Evolutionary conservation across 169 alveolate genomes (phyloP).

Genomic region (Babesia divergens): DNA sequence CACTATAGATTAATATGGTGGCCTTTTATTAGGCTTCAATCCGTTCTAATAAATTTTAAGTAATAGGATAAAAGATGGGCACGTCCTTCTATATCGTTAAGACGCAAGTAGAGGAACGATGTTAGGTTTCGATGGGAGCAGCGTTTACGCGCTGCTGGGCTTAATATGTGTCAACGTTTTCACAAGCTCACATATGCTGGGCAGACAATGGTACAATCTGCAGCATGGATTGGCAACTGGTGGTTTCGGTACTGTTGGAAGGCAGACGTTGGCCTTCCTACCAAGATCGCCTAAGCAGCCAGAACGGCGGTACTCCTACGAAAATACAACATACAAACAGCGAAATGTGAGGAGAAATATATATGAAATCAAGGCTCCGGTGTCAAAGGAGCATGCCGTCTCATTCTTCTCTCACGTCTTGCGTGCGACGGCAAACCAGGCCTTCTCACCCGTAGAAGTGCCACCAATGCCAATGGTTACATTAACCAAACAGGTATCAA

Average conservation of each 20-base stretch:
- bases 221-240: background rate
- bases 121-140: too few species aligned
- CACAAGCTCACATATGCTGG: background rate
- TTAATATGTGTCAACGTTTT: too few species aligned
- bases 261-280: constrained; percentile 22
- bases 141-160: too few species aligned
- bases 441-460: constrained; percentile 46
- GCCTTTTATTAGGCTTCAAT: too few species aligned
- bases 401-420: constrained; percentile 40
- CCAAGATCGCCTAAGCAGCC: constrained; percentile 56
- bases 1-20: too few species aligned
- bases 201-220: background rate
- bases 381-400: constrained; percentile 45
- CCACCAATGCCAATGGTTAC: constrained; percentile 54
- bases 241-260: background rate
- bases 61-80: too few species aligned
- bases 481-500: constrained; percentile 74
- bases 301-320: constrained; percentile 48
- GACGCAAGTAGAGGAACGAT: too few species aligned
- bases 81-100: too few species aligned
- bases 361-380: constrained; percentile 55
- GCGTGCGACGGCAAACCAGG: constrained; percentile 22
- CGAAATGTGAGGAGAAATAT: constrained; percentile 52
- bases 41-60: too few species aligned
- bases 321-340: constrained; percentile 47